Evolutionary conservation across 129 eudicot genomes (phyloP).

Genomic region (Lonicera japonica): DNA sequence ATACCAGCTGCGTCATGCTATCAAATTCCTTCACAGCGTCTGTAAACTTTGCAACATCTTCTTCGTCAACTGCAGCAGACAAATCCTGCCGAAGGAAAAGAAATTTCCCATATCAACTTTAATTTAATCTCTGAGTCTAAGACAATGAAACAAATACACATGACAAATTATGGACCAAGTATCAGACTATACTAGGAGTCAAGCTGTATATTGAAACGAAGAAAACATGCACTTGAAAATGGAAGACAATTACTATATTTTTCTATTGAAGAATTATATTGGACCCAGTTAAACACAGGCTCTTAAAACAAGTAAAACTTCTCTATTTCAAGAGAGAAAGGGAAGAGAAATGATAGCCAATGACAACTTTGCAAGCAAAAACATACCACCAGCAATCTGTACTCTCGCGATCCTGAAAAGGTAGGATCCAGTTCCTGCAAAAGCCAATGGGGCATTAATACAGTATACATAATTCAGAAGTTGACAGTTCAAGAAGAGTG

Average conservation of each 20-base stretch:
- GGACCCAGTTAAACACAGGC: too few species aligned
- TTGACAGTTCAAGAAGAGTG: neutral
- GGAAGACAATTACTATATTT: neutral
- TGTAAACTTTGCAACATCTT: constrained; percentile 48
- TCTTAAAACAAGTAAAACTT: too few species aligned
- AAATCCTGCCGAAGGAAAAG: constrained; percentile 32
- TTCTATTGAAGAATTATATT: neutral
- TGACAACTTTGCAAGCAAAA: neutral
- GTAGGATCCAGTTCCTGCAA: constrained; percentile 59
- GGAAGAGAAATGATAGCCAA: neutral
- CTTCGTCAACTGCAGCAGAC: constrained; percentile 55
- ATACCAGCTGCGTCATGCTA: constrained; percentile 61
- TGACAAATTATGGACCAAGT: neutral
- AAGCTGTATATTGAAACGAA: too few species aligned
- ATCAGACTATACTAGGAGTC: too few species aligned
- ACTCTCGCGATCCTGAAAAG: constrained; percentile 52
- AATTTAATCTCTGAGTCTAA: too few species aligned
- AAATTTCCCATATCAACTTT: neutral
- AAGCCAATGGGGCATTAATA: constrained; percentile 10
- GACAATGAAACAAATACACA: too few species aligned
- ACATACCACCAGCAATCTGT: constrained; percentile 52
- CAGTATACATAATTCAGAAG: constrained; percentile 1
- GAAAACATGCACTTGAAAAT: neutral
- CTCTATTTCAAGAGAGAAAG: too few species aligned
- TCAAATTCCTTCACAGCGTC: constrained; percentile 62